A percentile compares a stretch with the other conserved stretches of the same genome.
Conservation (phyloP, 148 eudicot species). For the Cornus controversa region DNA sequence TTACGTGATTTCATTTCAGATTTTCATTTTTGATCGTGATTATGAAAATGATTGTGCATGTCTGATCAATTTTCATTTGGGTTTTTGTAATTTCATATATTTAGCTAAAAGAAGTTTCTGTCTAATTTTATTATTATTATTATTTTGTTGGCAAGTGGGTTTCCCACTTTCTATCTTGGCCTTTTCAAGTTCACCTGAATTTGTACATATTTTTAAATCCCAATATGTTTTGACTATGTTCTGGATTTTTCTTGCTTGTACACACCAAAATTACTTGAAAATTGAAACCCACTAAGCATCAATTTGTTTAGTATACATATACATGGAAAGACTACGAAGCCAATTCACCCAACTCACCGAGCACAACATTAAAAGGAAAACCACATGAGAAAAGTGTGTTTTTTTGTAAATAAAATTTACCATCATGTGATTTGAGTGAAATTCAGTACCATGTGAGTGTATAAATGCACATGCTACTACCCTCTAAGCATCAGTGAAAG, state of each 20-base stretch:
- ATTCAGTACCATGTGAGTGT: neutral
- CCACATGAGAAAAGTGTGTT: no score
- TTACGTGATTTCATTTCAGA: neutral
- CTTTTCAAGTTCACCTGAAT: no score
- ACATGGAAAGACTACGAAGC: neutral
- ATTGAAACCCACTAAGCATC: neutral
- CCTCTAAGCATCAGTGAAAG: neutral
- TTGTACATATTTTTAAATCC: neutral
- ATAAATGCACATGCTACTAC: neutral
- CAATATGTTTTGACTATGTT: neutral
- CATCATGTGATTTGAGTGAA: neutral
- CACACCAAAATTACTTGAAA: neutral
- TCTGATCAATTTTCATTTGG: no score
- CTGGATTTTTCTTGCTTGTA: neutral
- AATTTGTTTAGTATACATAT: neutral
- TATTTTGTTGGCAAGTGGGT: no score
- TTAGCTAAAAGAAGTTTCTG: no score
- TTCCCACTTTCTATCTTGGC: no score
- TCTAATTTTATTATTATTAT: no score
- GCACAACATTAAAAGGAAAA: no score
- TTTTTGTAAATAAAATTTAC: no score
- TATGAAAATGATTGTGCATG: neutral
- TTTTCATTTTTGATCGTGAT: neutral
- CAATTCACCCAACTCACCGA: no score
- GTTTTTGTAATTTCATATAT: no score